Base-by-base conservation (phyloP, 164 flowering plant genomes). In the Annona squamosa region DNA sequence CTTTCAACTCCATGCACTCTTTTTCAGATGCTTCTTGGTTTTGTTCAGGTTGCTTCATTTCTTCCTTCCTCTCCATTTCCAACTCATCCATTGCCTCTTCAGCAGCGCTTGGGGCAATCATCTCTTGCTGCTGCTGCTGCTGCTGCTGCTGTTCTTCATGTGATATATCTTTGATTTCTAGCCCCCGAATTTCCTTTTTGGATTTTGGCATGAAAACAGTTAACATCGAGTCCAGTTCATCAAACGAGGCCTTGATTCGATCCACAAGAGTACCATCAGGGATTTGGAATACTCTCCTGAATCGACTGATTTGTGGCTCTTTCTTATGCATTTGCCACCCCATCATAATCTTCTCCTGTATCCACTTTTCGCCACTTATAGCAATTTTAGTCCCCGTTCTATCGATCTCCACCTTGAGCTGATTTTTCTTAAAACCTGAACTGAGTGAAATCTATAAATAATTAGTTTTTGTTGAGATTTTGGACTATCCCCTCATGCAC, bases 211-310 rank as follows among this genome's bases (percentile, higher is more conserved):
- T 87, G 41, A 56, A 56, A 71, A 91, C 83, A 2, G 80, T 80
- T 64, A 90, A 72, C 61, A 77, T 71, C 0, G 87, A 70, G 41
- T 86, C 87, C 37, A 86, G 82, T 5, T 86, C 82, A 57, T 84
- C 77, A 59, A 81, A 88, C 66, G 68, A 86, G 1, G 91, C 94
- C 69, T 86, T 77, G 68, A 90, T 87, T 63, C 67, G 56, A 73
- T 91, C 89, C 74, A 88, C 52, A 69, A 81, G 62, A 1, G 89
- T 89, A n/a, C 87, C 88, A 19, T 79, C 77, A 0, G 97, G 97
- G 26, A 91, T 87, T 69, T 45, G 73, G 61, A 88, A 89, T n/a
- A 69, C 81, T 77, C 84, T 89, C 48, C 73, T 79, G 71, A 91
- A 91, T 16, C 81, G 77, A 41, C 63, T 80, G 5, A 85, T 59